A percentile compares a stretch with the other conserved stretches of the same genome.
Evolutionary conservation across 2,329 filamentous ascomycete genomes (phyloP).

Genomic region (Hypocrella siamensis): DNA sequence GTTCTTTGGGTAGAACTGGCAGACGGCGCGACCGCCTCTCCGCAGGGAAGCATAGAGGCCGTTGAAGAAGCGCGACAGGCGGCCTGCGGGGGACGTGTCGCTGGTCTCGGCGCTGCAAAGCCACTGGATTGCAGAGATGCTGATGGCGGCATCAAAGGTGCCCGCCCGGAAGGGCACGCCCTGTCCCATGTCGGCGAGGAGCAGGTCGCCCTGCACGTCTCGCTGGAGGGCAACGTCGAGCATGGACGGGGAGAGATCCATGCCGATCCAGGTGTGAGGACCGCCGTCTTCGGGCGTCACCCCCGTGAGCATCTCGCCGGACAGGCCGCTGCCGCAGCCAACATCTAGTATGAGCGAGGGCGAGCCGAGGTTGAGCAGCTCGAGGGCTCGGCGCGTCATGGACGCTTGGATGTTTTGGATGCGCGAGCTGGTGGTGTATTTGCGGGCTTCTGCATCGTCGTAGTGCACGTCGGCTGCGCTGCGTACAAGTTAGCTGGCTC

Average conservation of each 20-base stretch:
- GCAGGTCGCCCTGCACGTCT: conserved; percentile 84
- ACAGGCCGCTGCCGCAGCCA: conserved; percentile 91
- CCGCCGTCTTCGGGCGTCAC: conserved; percentile 55
- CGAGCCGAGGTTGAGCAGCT: conserved; percentile 65
- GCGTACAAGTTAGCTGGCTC: too few relatives aligned
- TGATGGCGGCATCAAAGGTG: conserved; percentile 86
- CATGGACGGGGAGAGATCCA: conserved; percentile 95
- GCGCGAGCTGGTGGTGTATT: conserved; percentile 92
- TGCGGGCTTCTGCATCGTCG: conserved; percentile 85
- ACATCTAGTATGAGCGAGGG: conserved; percentile 88
- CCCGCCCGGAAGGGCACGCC: conserved; percentile 88
- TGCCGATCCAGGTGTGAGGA: conserved; percentile 90
- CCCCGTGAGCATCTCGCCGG: conserved; percentile 81
- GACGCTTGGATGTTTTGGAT: conserved; percentile 90
- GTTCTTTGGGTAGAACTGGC: conserved; percentile 98
- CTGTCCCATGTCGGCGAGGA: conserved; percentile 89
- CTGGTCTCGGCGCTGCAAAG: conserved; percentile 87
- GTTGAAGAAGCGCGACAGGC: conserved; percentile 79
- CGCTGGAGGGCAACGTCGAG: conserved; percentile 84
- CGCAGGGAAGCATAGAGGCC: conserved; percentile 74
- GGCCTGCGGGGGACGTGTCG: conserved; percentile 64
- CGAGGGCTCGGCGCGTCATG: conserved; percentile 88
- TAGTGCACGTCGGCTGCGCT: conserved; percentile 96
- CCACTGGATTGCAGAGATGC: conserved; percentile 96
- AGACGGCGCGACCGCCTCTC: conserved; percentile 77